Evolutionary conservation across 225 moss, liverwort and hornwort species (phyloP).

Genomic region (Bryum argenteum): DNA sequence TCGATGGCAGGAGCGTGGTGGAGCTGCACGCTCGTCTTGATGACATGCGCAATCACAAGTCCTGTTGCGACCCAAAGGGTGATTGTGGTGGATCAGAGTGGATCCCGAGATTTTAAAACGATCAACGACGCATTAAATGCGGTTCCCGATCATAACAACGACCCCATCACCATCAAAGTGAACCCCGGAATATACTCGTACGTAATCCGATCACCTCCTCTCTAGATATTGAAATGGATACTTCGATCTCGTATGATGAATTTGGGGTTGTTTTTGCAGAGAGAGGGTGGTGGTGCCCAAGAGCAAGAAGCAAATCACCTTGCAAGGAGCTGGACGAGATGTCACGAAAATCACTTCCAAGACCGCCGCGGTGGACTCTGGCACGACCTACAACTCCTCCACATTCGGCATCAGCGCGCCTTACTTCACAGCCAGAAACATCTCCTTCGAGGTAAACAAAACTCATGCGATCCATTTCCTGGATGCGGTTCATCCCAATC

Average conservation of each 20-base stretch:
- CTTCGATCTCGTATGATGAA: not conserved
- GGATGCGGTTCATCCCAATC: too few species aligned
- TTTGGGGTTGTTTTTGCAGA: constrained; percentile 23
- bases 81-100: constrained; percentile 58
- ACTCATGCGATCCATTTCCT: too few species aligned
- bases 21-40: constrained; percentile 21
- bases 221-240: not conserved
- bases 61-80: constrained; percentile 7
- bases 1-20: constrained; percentile 27
- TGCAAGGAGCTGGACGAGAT: constrained; percentile 57
- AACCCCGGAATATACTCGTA: constrained; percentile 61
- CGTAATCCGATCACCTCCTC: constrained; percentile 12
- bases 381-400: constrained; percentile 52
- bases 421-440: constrained; percentile 51
- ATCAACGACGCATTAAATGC: constrained; percentile 53
- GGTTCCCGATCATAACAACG: constrained; percentile 39
- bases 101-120: constrained; percentile 45
- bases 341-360: constrained; percentile 51
- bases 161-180: constrained; percentile 49
- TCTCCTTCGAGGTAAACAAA: constrained; percentile 48
- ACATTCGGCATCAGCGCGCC: constrained; percentile 54
- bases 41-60: not conserved
- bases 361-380: constrained; percentile 35
- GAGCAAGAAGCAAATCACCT: constrained; percentile 37
- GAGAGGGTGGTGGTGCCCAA: constrained; percentile 44